phyloP scores from a whole-genome alignment of 768 basidiomycete genomes.

The Podaxis carcinomalis region DNA sequence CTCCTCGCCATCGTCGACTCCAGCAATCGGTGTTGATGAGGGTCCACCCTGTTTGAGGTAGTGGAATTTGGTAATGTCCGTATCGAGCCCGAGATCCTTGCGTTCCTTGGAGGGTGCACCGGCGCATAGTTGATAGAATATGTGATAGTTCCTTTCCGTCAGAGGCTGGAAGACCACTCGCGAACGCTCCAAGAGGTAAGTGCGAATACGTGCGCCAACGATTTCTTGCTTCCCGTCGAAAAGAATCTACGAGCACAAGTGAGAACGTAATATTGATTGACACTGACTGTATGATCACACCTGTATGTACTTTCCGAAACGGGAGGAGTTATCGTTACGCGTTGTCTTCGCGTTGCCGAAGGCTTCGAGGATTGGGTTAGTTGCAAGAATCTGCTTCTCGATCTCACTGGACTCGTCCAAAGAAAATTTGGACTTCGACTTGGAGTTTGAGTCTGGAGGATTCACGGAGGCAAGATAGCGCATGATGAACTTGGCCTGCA shows the following conservation, averaged over 20 bases:
- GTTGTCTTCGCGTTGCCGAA: slow-evolving; percentile 99
- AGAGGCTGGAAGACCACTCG: slow-evolving; percentile 96
- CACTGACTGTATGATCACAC: slow-evolving; percentile 36
- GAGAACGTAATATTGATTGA: slow-evolving; percentile 6
- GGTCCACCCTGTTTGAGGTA: slow-evolving; percentile 94
- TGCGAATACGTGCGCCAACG: slow-evolving; percentile 97
- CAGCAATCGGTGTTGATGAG: slow-evolving; percentile 77
- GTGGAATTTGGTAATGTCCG: slow-evolving; percentile 81
- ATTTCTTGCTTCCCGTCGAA: slow-evolving; percentile 96
- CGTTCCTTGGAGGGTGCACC: slow-evolving; percentile 94
- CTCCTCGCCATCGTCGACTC: slow-evolving; percentile 96
- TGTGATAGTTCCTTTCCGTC: slow-evolving; percentile 98
- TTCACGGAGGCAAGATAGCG: slow-evolving; percentile 98
- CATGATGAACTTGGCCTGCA: slow-evolving; percentile 96
- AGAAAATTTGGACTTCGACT: slow-evolving; percentile 65
- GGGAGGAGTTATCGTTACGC: slow-evolving; percentile 96
- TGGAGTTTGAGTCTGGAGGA: slow-evolving; percentile 60
- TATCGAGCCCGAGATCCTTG: slow-evolving; percentile 89
- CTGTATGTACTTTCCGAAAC: slow-evolving; percentile 99
- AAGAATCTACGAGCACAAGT: slow-evolving; percentile 61
- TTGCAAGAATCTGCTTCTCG: slow-evolving; percentile 95
- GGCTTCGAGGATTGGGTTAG: slow-evolving; percentile 98
- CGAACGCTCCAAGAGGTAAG: slow-evolving; percentile 95
- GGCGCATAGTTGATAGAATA: slow-evolving; percentile 98
- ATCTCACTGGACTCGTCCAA: slow-evolving; percentile 90